Conservation (phyloP, 2,329 filamentous ascomycete genomes). For the Sporothrix humicola region DNA sequence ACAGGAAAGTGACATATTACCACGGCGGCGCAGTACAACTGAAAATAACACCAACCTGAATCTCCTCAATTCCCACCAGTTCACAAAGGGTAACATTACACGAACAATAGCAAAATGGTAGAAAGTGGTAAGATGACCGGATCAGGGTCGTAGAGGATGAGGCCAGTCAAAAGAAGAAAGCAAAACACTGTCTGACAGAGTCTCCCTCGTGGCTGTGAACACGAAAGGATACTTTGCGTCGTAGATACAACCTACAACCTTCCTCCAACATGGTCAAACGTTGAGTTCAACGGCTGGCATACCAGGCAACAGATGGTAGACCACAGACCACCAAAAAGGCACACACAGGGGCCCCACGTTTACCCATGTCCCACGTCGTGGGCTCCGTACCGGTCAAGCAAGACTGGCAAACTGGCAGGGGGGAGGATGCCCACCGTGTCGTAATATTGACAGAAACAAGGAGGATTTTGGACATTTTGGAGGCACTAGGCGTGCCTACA, state of each 20-base stretch:
- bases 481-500: background rate
- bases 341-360: background rate
- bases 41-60: background rate
- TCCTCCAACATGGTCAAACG: background rate
- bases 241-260: background rate
- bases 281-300: background rate
- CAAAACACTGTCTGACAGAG: too few relatives aligned
- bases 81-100: conserved; percentile 4
- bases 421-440: background rate
- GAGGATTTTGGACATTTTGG: background rate
- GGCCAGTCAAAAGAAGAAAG: background rate
- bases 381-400: conserved; percentile 4
- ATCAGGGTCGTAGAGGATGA: background rate
- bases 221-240: background rate
- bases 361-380: background rate
- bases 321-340: background rate
- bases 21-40: background rate
- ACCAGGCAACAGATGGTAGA: background rate
- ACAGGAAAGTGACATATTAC: background rate
- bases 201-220: too few relatives aligned
- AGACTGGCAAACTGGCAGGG: background rate
- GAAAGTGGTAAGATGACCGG: too few relatives aligned
- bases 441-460: background rate
- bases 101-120: background rate
- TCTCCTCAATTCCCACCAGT: background rate